Conservation (phyloP, 306 rosid genomes). For the Trifolium pratense region DNA sequence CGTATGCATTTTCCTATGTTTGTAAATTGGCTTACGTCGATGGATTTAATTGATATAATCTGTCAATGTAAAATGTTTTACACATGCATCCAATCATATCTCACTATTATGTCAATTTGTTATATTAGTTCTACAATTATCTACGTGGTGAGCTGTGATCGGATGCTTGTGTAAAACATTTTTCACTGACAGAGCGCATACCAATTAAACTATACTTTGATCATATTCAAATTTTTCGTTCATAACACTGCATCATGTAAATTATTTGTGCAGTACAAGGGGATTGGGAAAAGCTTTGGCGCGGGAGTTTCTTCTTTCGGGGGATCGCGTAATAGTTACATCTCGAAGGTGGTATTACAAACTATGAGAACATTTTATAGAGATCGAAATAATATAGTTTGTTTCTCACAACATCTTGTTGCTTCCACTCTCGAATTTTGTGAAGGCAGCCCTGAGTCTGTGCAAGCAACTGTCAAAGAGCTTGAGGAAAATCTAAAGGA, state of each 20-base stretch:
- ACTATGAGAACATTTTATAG: slow-evolving; percentile 19
- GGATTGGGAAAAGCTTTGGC: slow-evolving; percentile 98
- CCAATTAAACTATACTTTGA: not conserved
- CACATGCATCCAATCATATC: not conserved
- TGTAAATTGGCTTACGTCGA: not conserved
- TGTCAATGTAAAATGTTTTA: too few relatives aligned
- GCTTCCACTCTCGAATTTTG: slow-evolving; percentile 45
- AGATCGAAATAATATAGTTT: not conserved
- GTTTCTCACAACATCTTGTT: slow-evolving; percentile 40
- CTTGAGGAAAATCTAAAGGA: slow-evolving; percentile 86
- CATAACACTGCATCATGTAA: slow-evolving; percentile 37
- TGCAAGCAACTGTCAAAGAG: slow-evolving; percentile 71
- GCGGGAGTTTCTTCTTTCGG: slow-evolving; percentile 90
- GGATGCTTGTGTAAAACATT: not conserved
- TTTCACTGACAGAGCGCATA: not conserved
- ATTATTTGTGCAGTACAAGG: slow-evolving; percentile 74
- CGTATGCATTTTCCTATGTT: not conserved
- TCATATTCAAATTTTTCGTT: slow-evolving; percentile 13
- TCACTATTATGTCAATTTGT: too few relatives aligned
- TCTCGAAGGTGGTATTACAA: slow-evolving; percentile 80
- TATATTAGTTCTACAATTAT: not conserved
- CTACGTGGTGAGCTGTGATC: not conserved
- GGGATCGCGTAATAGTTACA: slow-evolving; percentile 83
- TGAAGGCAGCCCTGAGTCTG: slow-evolving; percentile 81
- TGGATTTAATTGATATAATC: too few relatives aligned